A percentile compares a stretch with the other conserved stretches of the same genome.
Evolutionary conservation across 1,284 basidiomycete genomes (phyloP).

Genomic region (Apiotrichum gracile): DNA sequence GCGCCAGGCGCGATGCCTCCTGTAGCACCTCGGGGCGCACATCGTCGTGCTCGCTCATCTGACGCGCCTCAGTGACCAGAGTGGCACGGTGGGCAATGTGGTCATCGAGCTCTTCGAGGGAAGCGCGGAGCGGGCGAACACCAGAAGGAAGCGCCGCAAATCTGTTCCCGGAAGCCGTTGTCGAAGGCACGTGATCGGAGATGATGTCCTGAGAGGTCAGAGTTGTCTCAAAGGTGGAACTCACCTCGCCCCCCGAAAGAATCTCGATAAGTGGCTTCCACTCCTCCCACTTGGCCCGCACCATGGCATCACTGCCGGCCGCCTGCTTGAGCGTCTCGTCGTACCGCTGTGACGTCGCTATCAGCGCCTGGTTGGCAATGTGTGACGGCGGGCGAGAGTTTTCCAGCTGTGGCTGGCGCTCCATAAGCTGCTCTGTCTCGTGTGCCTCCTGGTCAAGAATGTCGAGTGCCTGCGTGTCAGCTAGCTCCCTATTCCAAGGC

Average conservation of each 20-base stretch:
- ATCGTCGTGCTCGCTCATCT: slow-evolving; percentile 65
- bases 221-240: slow-evolving; percentile 1
- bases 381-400: slow-evolving; percentile 60
- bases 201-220: slow-evolving; percentile 56
- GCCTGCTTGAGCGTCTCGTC: slow-evolving; percentile 68
- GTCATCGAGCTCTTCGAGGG: slow-evolving; percentile 76
- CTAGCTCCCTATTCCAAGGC: slow-evolving; percentile 10
- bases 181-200: slow-evolving; percentile 52
- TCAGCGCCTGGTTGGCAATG: slow-evolving; percentile 68
- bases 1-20: slow-evolving; percentile 55
- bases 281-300: slow-evolving; percentile 75
- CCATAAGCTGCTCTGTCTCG: slow-evolving; percentile 64
- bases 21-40: slow-evolving; percentile 64
- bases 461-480: slow-evolving; percentile 63
- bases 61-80: slow-evolving; percentile 61
- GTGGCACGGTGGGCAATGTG: slow-evolving; percentile 59
- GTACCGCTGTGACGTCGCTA: slow-evolving; percentile 65
- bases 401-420: slow-evolving; percentile 47
- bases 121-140: slow-evolving; percentile 66
- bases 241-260: slow-evolving; percentile 67
- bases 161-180: slow-evolving; percentile 16
- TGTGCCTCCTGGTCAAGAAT: slow-evolving; percentile 82
- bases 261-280: slow-evolving; percentile 71
- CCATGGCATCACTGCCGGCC: slow-evolving; percentile 64
- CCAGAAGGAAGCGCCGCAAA: slow-evolving; percentile 33